Percentiles rank a stretch among this genome's conserved stretches.
Conservation (phyloP, 192 early-diverging fungal species). For the Umbelopsis ramanniana region DNA sequence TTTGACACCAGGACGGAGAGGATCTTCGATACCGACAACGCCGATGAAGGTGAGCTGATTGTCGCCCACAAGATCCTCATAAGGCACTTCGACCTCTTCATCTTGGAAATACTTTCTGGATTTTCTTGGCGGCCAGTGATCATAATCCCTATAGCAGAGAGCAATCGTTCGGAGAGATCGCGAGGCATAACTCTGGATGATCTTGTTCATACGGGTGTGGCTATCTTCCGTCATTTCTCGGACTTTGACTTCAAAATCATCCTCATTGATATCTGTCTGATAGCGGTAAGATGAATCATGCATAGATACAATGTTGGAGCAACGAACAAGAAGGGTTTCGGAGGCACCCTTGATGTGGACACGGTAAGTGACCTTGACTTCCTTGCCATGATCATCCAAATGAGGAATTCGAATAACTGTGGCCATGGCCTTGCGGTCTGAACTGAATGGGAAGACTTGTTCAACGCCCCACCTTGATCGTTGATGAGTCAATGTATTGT, state of each 20-base stretch:
- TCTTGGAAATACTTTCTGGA: slow-evolving; percentile 31
- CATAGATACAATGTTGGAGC: slow-evolving; percentile 57
- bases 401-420: slow-evolving; percentile 71
- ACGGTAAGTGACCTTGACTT: slow-evolving; percentile 51
- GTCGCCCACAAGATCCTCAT: slow-evolving; percentile 56
- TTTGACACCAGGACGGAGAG: slow-evolving; percentile 92
- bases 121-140: slow-evolving; percentile 54
- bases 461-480: slow-evolving; percentile 65
- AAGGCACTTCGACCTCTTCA: slow-evolving; percentile 24
- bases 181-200: slow-evolving; percentile 75
- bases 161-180: slow-evolving; percentile 91
- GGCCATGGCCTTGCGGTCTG: slow-evolving; percentile 92
- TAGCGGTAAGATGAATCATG: slow-evolving; percentile 26
- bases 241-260: slow-evolving; percentile 35
- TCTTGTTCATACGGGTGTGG: slow-evolving; percentile 41
- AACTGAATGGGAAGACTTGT: slow-evolving; percentile 90
- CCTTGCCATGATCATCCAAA: slow-evolving; percentile 40
- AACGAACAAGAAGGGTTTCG: slow-evolving; percentile 78
- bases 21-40: slow-evolving; percentile 97
- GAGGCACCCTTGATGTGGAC: slow-evolving; percentile 95
- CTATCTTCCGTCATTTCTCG: slow-evolving; percentile 40
- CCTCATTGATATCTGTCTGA: slow-evolving; percentile 23
- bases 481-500: slow-evolving; percentile 61
- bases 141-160: slow-evolving; percentile 84
- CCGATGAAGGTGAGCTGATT: slow-evolving; percentile 73